Evolutionary conservation across 225 moss, liverwort and hornwort genomes (phyloP).

Genomic region (Thuidium tamariscinum): DNA sequence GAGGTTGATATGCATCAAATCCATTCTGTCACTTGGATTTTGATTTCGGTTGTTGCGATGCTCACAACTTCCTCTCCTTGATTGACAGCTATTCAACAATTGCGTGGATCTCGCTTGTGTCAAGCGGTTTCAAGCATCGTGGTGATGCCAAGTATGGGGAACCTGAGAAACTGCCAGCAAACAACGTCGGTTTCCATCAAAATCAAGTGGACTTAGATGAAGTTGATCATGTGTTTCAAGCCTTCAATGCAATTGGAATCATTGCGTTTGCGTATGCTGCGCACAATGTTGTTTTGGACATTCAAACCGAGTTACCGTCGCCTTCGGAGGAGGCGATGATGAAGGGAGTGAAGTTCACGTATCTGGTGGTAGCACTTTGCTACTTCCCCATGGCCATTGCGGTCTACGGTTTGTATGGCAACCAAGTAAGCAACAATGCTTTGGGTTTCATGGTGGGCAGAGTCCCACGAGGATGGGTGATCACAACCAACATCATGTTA

Average conservation of each 20-base stretch:
- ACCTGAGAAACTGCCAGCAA: fast-evolving
- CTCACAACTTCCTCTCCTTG: not conserved
- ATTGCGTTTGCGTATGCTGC: not conserved
- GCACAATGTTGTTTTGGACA: slow-evolving; percentile 18
- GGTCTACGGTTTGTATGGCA: not conserved
- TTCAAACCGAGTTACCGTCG: not conserved
- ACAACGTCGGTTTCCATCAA: fast-evolving
- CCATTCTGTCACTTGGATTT: not conserved
- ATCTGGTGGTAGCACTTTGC: not conserved
- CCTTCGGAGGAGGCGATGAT: not conserved
- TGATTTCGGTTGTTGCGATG: not conserved
- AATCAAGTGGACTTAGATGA: fast-evolving
- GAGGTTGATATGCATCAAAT: no score
- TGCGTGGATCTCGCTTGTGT: not conserved
- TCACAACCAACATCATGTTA: not conserved
- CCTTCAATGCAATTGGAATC: not conserved
- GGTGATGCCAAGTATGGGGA: fast-evolving
- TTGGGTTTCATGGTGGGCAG: not conserved
- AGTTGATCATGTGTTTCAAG: not conserved
- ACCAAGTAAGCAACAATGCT: not conserved
- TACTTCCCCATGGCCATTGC: slow-evolving; percentile 5
- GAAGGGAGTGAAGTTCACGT: not conserved
- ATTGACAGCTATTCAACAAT: not conserved
- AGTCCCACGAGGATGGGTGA: not conserved
- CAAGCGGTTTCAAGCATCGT: fast-evolving